Conservation (phyloP, 1,139 yeast species). For the Protomyces arabidopsidicola region DNA sequence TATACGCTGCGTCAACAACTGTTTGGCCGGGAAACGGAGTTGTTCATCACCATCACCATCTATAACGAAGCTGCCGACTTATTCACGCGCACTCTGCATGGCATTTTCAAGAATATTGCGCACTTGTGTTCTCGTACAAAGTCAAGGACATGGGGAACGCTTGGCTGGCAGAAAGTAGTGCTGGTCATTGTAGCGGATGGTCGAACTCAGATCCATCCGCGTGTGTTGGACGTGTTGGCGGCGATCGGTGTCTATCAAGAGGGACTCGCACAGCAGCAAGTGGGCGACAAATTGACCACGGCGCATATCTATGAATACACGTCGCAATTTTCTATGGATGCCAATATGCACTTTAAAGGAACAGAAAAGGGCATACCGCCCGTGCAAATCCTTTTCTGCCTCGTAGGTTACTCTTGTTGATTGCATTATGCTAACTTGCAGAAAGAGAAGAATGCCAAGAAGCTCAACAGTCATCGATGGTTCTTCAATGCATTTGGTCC, state of each 20-base stretch:
- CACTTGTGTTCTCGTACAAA: constrained; percentile 75
- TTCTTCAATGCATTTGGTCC: constrained; percentile 90
- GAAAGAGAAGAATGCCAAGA: constrained; percentile 1
- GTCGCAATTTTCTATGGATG: constrained; percentile 56
- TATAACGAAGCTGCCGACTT: constrained; percentile 73
- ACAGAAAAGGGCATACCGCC: constrained; percentile 63
- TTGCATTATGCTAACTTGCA: not conserved
- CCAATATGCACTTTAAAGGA: constrained; percentile 45
- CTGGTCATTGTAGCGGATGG: constrained; percentile 92
- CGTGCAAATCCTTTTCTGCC: constrained; percentile 81
- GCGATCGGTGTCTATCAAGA: constrained; percentile 95
- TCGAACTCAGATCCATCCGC: constrained; percentile 72
- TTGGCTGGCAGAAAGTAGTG: constrained; percentile 92
- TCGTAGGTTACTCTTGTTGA: not conserved
- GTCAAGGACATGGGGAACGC: constrained; percentile 87
- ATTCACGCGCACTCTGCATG: constrained; percentile 67
- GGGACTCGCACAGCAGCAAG: constrained; percentile 84
- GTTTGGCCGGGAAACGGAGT: constrained; percentile 65
- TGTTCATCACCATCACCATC: constrained; percentile 71
- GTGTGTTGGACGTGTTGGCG: constrained; percentile 76
- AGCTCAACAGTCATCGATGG: constrained; percentile 54
- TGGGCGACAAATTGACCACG: constrained; percentile 36
- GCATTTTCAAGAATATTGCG: constrained; percentile 83
- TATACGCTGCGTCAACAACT: constrained; percentile 64
- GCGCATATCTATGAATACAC: constrained; percentile 72